phyloP scores from a whole-genome alignment of 768 basidiomycete species.

The Lactarius psammicola region DNA sequence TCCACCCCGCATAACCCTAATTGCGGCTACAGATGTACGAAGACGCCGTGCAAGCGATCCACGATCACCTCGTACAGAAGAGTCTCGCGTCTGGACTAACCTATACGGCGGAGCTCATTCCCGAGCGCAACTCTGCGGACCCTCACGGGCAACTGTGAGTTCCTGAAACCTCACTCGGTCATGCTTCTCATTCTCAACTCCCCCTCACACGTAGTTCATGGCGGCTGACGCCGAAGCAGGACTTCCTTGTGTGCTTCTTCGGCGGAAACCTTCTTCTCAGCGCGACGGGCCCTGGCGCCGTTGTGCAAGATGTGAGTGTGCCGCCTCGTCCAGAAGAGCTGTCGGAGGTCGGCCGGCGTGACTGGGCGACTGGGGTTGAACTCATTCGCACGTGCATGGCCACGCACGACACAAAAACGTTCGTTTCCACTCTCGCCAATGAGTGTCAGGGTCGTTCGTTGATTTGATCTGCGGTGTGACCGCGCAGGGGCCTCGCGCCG shows the following conservation, averaged over 20 bases:
- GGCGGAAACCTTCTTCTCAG: constrained; percentile 91
- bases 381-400: constrained; percentile 86
- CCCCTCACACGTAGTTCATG: constrained; percentile 49
- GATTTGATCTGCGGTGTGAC: not conserved
- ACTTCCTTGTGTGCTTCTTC: constrained; percentile 94
- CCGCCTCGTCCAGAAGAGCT: constrained; percentile 67
- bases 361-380: constrained; percentile 79
- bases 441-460: not conserved
- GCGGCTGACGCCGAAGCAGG: constrained; percentile 84
- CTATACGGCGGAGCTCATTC: constrained; percentile 82
- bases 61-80: constrained; percentile 66
- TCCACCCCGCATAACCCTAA: not conserved
- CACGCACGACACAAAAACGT: constrained; percentile 84
- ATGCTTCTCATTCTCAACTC: not conserved
- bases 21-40: constrained; percentile 74
- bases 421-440: constrained; percentile 33
- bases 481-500: constrained; percentile 71
- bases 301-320: constrained; percentile 53
- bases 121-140: constrained; percentile 42
- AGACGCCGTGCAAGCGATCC: constrained; percentile 79
- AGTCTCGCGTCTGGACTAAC: constrained; percentile 58
- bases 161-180: not conserved
- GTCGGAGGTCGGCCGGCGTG: constrained; percentile 59
- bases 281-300: constrained; percentile 64
- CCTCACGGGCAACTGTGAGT: constrained; percentile 38